Evolutionary conservation across 257 asterid genomes (phyloP).

Genomic region (Knoxia roxburghii): DNA sequence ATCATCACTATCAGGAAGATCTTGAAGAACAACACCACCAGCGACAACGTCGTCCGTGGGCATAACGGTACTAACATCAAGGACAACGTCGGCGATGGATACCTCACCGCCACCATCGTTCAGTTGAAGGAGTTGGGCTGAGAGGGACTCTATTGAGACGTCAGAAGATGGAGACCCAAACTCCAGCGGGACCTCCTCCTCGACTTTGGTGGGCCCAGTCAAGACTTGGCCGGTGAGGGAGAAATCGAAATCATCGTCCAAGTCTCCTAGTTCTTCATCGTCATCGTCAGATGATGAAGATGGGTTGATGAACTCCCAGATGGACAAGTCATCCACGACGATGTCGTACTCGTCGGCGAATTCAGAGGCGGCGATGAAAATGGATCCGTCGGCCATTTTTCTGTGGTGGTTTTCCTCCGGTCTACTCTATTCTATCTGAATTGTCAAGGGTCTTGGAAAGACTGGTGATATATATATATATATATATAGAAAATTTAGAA

Average conservation of each 20-base stretch:
- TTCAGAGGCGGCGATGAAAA: constrained; percentile 2
- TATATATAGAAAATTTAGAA: too few relatives aligned
- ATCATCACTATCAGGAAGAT: too few relatives aligned
- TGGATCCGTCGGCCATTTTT: constrained; percentile 37
- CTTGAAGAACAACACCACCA: neutral
- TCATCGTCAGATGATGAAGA: constrained; percentile 70
- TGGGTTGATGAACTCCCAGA: constrained; percentile 73
- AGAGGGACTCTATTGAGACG: constrained; percentile 15
- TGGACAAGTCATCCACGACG: constrained; percentile 41
- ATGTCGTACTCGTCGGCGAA: constrained; percentile 24
- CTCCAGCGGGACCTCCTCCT: constrained; percentile 1
- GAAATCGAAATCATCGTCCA: neutral
- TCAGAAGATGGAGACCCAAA: constrained; percentile 26
- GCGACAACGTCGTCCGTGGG: constrained; percentile 16
- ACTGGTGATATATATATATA: too few relatives aligned
- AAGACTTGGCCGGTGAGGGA: constrained; percentile 12
- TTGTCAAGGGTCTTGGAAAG: too few relatives aligned
- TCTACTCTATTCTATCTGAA: too few relatives aligned
- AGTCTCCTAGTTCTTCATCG: too few relatives aligned
- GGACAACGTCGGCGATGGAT: neutral
- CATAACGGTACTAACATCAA: too few relatives aligned
- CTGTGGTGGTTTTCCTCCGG: constrained; percentile 30
- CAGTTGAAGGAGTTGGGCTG: constrained; percentile 6
- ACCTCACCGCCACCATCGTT: neutral
- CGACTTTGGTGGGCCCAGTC: neutral